Percentiles rank a stretch among this genome's conserved stretches.
Conservation (phyloP, 495 filamentous ascomycete species). For the Hypoxylon cercidicola region DNA sequence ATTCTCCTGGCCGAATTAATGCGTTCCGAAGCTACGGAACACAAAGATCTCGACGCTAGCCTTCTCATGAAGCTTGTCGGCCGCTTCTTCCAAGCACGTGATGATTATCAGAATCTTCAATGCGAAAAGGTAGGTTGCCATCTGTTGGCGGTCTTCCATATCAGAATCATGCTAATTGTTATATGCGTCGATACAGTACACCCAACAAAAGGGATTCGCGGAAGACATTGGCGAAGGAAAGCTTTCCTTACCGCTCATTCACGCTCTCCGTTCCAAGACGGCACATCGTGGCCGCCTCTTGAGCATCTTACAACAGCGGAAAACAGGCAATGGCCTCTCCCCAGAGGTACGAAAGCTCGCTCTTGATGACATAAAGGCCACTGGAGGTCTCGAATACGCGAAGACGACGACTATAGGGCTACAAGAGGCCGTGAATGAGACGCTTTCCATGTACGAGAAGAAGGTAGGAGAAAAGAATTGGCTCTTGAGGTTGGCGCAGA, state of each 20-base stretch:
- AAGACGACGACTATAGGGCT: background rate
- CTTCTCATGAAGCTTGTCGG: constrained; percentile 42
- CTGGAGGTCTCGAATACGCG: constrained; percentile 1
- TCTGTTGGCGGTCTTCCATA: background rate
- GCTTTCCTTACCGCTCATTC: constrained; percentile 17
- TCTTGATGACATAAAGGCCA: background rate
- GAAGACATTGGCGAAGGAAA: constrained; percentile 25
- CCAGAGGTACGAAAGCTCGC: constrained; percentile 5
- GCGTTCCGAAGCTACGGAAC: constrained; percentile 20
- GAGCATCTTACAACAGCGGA: constrained; percentile 3
- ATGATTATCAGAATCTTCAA: constrained; percentile 53
- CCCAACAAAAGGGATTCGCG: constrained; percentile 14
- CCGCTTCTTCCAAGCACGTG: constrained; percentile 51
- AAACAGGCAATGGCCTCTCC: background rate
- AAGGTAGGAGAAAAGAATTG: constrained; percentile 1
- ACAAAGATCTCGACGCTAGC: constrained; percentile 30
- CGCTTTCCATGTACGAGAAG: background rate
- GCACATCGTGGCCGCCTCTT: background rate
- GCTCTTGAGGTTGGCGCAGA: constrained; percentile 1
- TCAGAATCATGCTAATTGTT: background rate
- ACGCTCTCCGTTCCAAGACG: constrained; percentile 7
- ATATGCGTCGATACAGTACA: constrained; percentile 9
- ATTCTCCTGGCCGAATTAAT: constrained; percentile 47
- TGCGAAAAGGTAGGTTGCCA: background rate
- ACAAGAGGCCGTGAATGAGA: background rate